A percentile compares a stretch with the other conserved stretches of the same genome.
Conservation (phyloP, 2,329 filamentous ascomycete species). For the Aureobasidium sp. region DNA sequence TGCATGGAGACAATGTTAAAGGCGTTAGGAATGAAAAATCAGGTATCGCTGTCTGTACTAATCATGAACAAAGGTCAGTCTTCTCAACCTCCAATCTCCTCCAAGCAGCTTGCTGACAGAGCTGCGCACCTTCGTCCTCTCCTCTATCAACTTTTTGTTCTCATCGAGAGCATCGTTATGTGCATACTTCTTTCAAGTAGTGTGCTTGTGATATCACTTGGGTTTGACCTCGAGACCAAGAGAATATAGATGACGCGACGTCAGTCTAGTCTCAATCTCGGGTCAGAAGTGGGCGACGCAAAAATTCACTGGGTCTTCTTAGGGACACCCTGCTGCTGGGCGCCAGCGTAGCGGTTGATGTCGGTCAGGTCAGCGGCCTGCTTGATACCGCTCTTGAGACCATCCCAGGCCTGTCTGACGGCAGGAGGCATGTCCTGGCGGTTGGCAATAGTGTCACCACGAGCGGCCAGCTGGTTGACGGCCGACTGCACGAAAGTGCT, state of each 20-base stretch:
- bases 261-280: background rate
- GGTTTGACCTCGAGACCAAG: background rate
- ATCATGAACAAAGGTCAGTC: slow-evolving; percentile 13
- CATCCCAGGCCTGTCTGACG: slow-evolving; percentile 72
- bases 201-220: background rate
- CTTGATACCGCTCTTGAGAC: slow-evolving; percentile 62
- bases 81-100: slow-evolving; percentile 6
- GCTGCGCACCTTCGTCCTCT: slow-evolving; percentile 1
- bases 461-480: slow-evolving; percentile 63
- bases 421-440: slow-evolving; percentile 80
- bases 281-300: background rate
- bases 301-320: slow-evolving; percentile 56
- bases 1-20: background rate
- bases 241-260: no score
- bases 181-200: background rate
- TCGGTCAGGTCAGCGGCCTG: slow-evolving; percentile 78
- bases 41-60: slow-evolving; percentile 10
- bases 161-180: slow-evolving; percentile 5
- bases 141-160: slow-evolving; percentile 9
- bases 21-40: slow-evolving; percentile 9
- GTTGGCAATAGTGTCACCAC: slow-evolving; percentile 73
- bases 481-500: slow-evolving; percentile 87
- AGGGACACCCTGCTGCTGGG: slow-evolving; percentile 39
- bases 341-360: slow-evolving; percentile 60
- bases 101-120: slow-evolving; percentile 6